phyloP scores from a whole-genome alignment of 306 rosid species.

The Datisca glomerata region DNA sequence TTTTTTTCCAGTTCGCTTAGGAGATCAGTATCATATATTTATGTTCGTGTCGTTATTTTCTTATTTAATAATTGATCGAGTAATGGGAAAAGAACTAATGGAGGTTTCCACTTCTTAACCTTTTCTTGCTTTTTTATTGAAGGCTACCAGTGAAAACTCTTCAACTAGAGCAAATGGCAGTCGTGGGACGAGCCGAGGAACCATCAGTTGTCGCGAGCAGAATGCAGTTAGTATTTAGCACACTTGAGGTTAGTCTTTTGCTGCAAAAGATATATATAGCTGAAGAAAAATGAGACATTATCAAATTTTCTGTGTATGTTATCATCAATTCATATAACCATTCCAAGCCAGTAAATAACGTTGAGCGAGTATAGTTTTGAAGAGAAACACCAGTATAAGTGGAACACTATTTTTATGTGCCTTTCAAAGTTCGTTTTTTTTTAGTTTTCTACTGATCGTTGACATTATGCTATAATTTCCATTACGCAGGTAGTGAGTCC shows the following conservation, averaged over 20 bases:
- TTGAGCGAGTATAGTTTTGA: too few relatives aligned
- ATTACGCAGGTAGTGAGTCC: conserved; percentile 98
- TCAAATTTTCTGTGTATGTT: too few relatives aligned
- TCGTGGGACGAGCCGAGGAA: conserved; percentile 74
- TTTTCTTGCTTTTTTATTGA: conserved; percentile 11
- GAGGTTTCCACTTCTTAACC: neutral
- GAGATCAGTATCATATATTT: too few relatives aligned
- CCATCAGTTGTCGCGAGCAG: conserved; percentile 91
- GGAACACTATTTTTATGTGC: too few relatives aligned
- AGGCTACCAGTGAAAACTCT: conserved; percentile 98
- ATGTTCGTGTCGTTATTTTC: too few relatives aligned
- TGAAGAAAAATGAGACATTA: too few relatives aligned
- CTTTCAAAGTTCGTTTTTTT: neutral
- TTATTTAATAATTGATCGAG: too few relatives aligned
- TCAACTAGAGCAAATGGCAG: conserved; percentile 93
- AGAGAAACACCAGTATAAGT: too few relatives aligned
- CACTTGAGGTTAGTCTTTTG: conserved; percentile 68
- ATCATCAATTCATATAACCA: neutral
- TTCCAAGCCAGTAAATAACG: too few relatives aligned
- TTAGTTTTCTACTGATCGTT: too few relatives aligned
- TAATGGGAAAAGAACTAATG: neutral
- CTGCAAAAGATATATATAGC: neutral
- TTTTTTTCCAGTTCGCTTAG: neutral
- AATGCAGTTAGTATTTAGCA: conserved; percentile 79
- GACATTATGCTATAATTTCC: too few relatives aligned